Evolutionary conservation across 768 basidiomycete species (phyloP).

Genomic region (Udeniomyces megalosporus): DNA sequence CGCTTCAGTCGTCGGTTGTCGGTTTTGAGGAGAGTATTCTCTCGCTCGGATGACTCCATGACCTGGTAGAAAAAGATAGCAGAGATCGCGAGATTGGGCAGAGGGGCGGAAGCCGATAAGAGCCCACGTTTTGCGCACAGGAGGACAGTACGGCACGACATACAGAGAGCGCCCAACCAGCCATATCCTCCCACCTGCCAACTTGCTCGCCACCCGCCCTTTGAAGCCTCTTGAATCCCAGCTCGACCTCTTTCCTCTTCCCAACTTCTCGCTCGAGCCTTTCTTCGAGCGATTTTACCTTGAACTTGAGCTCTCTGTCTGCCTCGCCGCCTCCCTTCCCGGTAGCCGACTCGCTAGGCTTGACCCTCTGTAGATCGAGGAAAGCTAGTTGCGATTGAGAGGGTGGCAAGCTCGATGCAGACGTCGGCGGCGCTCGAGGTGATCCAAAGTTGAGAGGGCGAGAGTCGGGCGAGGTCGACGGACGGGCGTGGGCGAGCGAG

Average conservation of each 20-base stretch:
- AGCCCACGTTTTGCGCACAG: not conserved
- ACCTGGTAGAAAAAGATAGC: not conserved
- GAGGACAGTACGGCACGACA: not conserved
- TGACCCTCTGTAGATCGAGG: not conserved
- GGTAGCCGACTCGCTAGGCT: too few relatives aligned
- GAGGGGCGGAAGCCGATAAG: not conserved
- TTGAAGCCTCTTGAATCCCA: not conserved
- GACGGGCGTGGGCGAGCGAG: too few relatives aligned
- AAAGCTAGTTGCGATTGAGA: too few relatives aligned
- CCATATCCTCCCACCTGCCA: constrained; percentile 3
- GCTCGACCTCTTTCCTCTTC: not conserved
- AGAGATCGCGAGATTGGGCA: too few relatives aligned
- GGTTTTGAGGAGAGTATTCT: not conserved
- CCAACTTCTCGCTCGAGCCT: not conserved
- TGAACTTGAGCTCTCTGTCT: not conserved
- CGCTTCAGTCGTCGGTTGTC: not conserved
- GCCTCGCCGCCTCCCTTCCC: too few relatives aligned
- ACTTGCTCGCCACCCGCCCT: not conserved
- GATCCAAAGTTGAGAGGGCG: too few relatives aligned
- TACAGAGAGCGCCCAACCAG: not conserved
- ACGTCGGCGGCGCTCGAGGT: not conserved
- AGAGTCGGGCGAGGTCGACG: too few relatives aligned
- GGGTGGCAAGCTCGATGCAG: too few relatives aligned
- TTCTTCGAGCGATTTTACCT: not conserved
- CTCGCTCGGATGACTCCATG: not conserved